Evolutionary conservation across 2,329 filamentous ascomycete species (phyloP).

Genomic region (Phyllosticta paracitricarpa): DNA sequence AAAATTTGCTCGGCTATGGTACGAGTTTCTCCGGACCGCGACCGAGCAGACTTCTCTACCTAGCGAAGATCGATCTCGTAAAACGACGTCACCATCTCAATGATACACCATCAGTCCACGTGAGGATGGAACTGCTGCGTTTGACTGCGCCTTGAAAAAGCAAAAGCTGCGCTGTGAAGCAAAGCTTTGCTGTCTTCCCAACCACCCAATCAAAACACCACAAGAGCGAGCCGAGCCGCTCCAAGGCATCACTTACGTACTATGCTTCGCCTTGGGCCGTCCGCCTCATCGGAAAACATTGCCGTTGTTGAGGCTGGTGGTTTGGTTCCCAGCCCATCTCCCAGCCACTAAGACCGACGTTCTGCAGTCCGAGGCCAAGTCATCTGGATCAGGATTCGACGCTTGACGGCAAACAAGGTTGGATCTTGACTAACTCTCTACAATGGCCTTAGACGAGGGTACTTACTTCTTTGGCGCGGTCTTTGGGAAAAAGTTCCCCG

Average conservation of each 20-base stretch:
- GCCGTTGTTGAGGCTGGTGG: neutral
- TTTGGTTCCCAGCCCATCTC: neutral
- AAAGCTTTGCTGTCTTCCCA: neutral
- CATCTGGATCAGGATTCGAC: too few relatives aligned
- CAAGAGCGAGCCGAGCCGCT: neutral
- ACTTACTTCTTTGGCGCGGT: too few relatives aligned
- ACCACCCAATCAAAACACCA: neutral
- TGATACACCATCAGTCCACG: neutral
- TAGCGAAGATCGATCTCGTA: neutral
- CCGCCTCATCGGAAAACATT: neutral
- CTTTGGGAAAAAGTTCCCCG: too few relatives aligned
- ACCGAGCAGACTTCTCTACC: neutral
- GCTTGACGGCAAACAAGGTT: too few relatives aligned
- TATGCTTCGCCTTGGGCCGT: neutral
- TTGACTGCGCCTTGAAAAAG: too few relatives aligned
- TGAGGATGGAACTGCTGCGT: too few relatives aligned
- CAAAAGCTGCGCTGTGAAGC: too few relatives aligned
- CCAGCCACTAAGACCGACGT: too few relatives aligned
- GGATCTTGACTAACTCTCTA: too few relatives aligned
- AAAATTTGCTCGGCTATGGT: neutral
- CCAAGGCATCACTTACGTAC: neutral
- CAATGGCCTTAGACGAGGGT: too few relatives aligned
- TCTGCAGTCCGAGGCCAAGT: too few relatives aligned
- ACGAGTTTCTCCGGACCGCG: neutral
- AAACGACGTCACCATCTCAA: neutral